phyloP scores from a whole-genome alignment of 23 red algal genomes.

The Gracilariopsis chorda region DNA sequence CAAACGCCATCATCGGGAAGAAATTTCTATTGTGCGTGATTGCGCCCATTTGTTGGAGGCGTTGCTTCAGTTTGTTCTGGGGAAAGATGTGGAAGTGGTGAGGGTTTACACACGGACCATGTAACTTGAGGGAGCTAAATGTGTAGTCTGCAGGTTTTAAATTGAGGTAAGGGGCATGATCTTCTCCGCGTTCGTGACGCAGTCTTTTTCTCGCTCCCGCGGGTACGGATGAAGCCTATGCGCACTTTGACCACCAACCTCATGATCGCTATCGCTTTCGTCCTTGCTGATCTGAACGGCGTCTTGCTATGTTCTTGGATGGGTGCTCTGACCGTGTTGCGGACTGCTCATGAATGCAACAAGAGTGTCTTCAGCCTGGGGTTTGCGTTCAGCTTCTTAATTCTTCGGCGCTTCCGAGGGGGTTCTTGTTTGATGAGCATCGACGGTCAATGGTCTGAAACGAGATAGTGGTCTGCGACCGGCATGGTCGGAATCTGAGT shows the following conservation, averaged over 20 bases:
- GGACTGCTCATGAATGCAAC: background rate
- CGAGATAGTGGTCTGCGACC: background rate
- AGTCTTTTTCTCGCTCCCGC: background rate
- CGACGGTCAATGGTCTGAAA: background rate
- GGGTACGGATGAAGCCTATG: background rate
- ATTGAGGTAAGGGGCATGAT: background rate
- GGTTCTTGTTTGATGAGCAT: background rate
- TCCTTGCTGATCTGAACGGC: background rate
- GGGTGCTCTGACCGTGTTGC: background rate
- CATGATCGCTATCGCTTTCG: no score
- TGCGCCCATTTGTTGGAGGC: background rate
- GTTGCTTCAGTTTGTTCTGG: background rate
- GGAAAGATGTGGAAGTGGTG: background rate
- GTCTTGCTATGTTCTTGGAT: background rate
- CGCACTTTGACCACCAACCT: no score
- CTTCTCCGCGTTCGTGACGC: background rate
- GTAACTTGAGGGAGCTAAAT: background rate
- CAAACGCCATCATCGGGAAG: constrained; percentile 3
- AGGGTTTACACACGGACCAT: background rate
- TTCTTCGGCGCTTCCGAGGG: background rate
- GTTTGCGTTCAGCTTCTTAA: background rate
- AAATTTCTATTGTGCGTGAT: background rate
- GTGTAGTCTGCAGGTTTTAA: constrained; percentile 10
- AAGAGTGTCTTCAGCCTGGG: background rate
- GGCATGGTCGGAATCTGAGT: background rate